These are phyloP conservation scores for Sphagnum contortum DNA, from an alignment of 225 moss, liverwort and hornwort genomes.

Conservation along the genomic window DNA sequence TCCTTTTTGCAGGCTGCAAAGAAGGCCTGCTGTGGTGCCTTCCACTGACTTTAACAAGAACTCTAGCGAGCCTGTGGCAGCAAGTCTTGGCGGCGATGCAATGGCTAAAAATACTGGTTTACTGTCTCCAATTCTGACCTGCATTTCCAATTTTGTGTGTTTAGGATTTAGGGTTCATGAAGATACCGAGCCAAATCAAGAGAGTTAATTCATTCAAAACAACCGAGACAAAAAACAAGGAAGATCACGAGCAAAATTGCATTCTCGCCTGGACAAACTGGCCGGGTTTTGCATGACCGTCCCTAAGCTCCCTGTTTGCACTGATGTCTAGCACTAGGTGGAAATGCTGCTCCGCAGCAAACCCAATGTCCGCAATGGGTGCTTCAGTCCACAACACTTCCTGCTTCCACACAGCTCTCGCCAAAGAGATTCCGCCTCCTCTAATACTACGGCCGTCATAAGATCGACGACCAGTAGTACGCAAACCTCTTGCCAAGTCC, in stretches of 20 bases:
- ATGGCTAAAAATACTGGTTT: constrained; percentile 92
- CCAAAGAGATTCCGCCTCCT: neutral
- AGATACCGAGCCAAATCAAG: too few relatives aligned
- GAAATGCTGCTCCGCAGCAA: constrained; percentile 67
- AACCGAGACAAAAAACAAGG: too few relatives aligned
- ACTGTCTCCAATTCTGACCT: constrained; percentile 73
- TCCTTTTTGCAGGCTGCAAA: constrained; percentile 71
- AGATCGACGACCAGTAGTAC: too few relatives aligned
- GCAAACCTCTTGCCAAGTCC: too few relatives aligned
- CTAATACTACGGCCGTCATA: too few relatives aligned
- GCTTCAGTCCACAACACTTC: constrained; percentile 78
- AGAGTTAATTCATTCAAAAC: neutral
- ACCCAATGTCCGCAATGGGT: constrained; percentile 58
- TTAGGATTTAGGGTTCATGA: too few relatives aligned
- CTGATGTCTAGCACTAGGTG: constrained; percentile 76
- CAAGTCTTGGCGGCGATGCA: constrained; percentile 64
- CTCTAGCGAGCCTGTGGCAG: constrained; percentile 64
- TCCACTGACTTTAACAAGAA: constrained; percentile 81
- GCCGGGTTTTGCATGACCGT: constrained; percentile 72
- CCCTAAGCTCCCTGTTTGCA: constrained; percentile 70
- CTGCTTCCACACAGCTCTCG: constrained; percentile 76
- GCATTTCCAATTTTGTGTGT: neutral
- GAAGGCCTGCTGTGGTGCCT: constrained; percentile 68
- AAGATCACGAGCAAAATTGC: too few relatives aligned
- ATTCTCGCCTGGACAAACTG: constrained; percentile 81